Evolutionary conservation across 768 basidiomycete genomes (phyloP), one percentile per base, ranked within the genome.

Genomic region (Lentinula raphanica): DNA sequence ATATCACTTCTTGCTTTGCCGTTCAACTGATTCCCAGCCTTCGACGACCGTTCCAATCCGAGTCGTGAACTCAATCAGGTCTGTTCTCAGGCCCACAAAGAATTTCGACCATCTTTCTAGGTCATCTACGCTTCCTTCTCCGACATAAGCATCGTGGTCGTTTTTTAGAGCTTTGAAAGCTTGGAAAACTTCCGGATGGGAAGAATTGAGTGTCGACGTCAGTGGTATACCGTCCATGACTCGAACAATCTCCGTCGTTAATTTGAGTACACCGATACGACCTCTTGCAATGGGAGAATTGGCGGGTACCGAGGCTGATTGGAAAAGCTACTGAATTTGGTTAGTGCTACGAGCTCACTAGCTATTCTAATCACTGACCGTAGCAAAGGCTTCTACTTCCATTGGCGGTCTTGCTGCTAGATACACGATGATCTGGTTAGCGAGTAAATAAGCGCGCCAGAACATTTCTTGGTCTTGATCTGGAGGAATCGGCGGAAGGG

Each of bases 381-480:
- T 7, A 32, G 39, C 40, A 35, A 56, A 56, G n/a, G 44, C 13
- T 29, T 56, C 40, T 9, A 32, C 55, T 3, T 56, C 55, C 17
- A 13, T 19, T 27, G 39, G 28, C 13, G 55, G 44, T 46, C 55
- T 29, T 28, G 55, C 55, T 8, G 55, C 55, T 27, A 56, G 39
- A 46, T 56, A 56, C 42, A 56, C 31, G 19, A 56, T 46, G 28
- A 56, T 56, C n/a, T 56, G 55, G n/a, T 46, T 56, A 11, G 55
- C 40, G 12, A 56, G 29, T 19, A 56, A 28, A 35, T 56, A 45
- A 11, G 44, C 55, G 8, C 55, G 23, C 55, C 55, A 56, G 19
- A 56, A 56, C 21, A 5, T 21, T 23, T 56, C 55, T 31, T 29
- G 40, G 25, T 56, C 55, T 12, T 39, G 35, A 11, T 25, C 35